These are phyloP conservation scores for Marasmius oreades DNA, from an alignment of 1,284 basidiomycete species.

Conservation along the genomic window DNA sequence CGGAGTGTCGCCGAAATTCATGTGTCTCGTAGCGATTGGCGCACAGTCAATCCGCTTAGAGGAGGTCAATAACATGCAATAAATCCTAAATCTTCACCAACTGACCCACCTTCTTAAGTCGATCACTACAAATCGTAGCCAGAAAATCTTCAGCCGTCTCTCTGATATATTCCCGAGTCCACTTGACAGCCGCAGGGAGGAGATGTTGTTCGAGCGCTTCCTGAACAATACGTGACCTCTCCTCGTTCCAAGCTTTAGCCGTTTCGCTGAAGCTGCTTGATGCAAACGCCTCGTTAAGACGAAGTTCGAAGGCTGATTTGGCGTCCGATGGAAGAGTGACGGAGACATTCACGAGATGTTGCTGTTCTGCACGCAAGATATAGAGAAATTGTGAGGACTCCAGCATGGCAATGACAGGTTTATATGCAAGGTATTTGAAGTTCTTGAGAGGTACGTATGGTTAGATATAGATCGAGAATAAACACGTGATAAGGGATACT, in stretches of 20 bases:
- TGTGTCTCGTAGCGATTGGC: slow-evolving; percentile 64
- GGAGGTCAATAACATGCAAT: slow-evolving; percentile 15
- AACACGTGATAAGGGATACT: slow-evolving; percentile 30
- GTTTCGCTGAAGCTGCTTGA: slow-evolving; percentile 86
- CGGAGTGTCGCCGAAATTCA: slow-evolving; percentile 70
- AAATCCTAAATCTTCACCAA: slow-evolving; percentile 14
- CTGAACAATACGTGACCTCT: slow-evolving; percentile 77
- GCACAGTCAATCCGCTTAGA: slow-evolving; percentile 68
- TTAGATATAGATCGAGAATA: not conserved
- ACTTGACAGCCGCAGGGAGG: slow-evolving; percentile 80
- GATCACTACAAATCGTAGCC: slow-evolving; percentile 62
- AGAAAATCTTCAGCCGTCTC: slow-evolving; percentile 89
- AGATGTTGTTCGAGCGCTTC: slow-evolving; percentile 79
- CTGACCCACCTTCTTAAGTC: slow-evolving; percentile 64
- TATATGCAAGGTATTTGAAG: slow-evolving; percentile 93
- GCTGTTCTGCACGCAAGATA: slow-evolving; percentile 88
- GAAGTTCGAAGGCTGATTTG: slow-evolving; percentile 64
- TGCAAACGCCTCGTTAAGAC: slow-evolving; percentile 78
- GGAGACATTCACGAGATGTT: slow-evolving; percentile 79
- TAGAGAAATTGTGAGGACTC: slow-evolving; percentile 83
- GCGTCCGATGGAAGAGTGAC: slow-evolving; percentile 68
- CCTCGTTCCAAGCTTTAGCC: slow-evolving; percentile 90
- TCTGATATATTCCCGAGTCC: slow-evolving; percentile 87
- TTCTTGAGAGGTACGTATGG: slow-evolving; percentile 45
- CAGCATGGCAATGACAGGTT: slow-evolving; percentile 74